Evolutionary conservation across 2,329 filamentous ascomycete species (phyloP).

Genomic region (Ambrosiella xylebori): DNA sequence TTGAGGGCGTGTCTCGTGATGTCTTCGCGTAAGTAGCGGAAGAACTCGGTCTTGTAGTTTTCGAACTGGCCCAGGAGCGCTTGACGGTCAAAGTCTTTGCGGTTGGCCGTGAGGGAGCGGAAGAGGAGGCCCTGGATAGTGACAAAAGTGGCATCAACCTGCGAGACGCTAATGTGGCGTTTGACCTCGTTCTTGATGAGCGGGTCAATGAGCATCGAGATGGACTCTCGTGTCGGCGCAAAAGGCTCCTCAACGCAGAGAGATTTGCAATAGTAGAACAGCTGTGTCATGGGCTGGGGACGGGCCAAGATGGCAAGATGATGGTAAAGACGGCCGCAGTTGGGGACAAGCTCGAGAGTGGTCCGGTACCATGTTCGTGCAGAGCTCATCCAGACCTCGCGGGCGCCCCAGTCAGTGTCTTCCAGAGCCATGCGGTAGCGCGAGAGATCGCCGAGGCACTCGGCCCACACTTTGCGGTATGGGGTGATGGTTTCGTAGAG

Average conservation of each 20-base stretch:
- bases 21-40: slow-evolving; percentile 32
- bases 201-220: slow-evolving; percentile 52
- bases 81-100: background rate
- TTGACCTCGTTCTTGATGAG: slow-evolving; percentile 21
- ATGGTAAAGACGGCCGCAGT: slow-evolving; percentile 67
- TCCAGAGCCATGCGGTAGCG: slow-evolving; percentile 84
- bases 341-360: slow-evolving; percentile 59
- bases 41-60: slow-evolving; percentile 14
- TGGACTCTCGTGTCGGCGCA: slow-evolving; percentile 46
- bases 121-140: slow-evolving; percentile 49
- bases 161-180: slow-evolving; percentile 19
- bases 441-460: slow-evolving; percentile 74
- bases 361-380: slow-evolving; percentile 72
- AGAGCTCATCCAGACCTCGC: slow-evolving; percentile 68
- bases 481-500: slow-evolving; percentile 69
- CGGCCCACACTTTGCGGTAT: slow-evolving; percentile 83
- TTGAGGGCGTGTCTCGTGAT: slow-evolving; percentile 34
- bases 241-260: slow-evolving; percentile 54
- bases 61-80: slow-evolving; percentile 28
- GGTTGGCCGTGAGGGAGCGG: slow-evolving; percentile 24
- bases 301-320: slow-evolving; percentile 67
- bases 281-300: slow-evolving; percentile 50
- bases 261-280: slow-evolving; percentile 56
- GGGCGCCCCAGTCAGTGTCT: slow-evolving; percentile 55
- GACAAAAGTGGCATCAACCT: slow-evolving; percentile 42